Percentiles rank a stretch among this genome's conserved stretches.
phyloP scores from a whole-genome alignment of 169 alveolate genomes.

The Cryptosporidium bovis region DNA sequence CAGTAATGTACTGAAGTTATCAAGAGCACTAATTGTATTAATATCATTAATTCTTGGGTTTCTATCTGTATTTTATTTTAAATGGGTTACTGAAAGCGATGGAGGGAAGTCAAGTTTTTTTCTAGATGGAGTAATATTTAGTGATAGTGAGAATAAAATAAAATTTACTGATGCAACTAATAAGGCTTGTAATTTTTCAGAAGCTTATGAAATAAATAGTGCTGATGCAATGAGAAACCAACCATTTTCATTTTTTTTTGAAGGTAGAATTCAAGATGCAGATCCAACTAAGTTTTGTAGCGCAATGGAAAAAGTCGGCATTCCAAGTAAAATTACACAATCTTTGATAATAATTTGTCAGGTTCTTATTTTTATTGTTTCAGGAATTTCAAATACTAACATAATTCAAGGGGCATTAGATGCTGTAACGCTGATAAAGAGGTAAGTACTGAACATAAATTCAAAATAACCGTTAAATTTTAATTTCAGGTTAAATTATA shows the following conservation, averaged over 20 bases:
- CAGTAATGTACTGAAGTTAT: constrained; percentile 4
- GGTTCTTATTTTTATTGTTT: constrained; percentile 12
- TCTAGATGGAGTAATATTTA: constrained; percentile 63
- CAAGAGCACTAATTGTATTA: constrained; percentile 32
- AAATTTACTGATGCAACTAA: constrained; percentile 33
- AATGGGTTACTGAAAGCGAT: constrained; percentile 32
- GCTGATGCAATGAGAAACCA: constrained; percentile 24
- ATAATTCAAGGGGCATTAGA: constrained; percentile 50
- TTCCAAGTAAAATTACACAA: constrained; percentile 34
- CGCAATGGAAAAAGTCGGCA: background rate
- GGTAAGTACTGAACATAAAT: constrained; percentile 17
- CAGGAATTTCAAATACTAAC: constrained; percentile 33
- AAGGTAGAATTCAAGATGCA: constrained; percentile 18
- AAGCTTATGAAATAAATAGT: constrained; percentile 39
- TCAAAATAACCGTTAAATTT: background rate
- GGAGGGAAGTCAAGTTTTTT: constrained; percentile 30
- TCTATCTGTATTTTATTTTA: constrained; percentile 1
- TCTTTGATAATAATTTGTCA: constrained; percentile 21
- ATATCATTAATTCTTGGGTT: constrained; percentile 39
- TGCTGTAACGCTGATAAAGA: constrained; percentile 42
- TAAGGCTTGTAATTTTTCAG: constrained; percentile 65
- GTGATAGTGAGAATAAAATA: constrained; percentile 10
- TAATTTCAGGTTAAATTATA: constrained; percentile 26
- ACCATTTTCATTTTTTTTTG: constrained; percentile 17
- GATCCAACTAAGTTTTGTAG: constrained; percentile 35